These are phyloP conservation scores for Daldinia sp. DNA, from an alignment of 2,329 filamentous ascomycete species.

Conservation along the genomic window DNA sequence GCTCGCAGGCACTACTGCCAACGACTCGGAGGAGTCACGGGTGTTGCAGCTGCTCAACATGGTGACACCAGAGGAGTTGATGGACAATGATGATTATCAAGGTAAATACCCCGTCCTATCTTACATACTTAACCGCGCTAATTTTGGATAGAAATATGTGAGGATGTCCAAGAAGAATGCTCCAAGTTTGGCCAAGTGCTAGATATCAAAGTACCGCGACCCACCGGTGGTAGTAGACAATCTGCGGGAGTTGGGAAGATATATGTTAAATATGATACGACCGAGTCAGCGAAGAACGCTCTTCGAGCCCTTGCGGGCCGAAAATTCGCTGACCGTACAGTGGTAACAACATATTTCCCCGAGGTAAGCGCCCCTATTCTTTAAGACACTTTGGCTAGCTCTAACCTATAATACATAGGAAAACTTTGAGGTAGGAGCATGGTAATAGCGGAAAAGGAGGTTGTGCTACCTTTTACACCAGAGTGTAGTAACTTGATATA, in stretches of 20 bases:
- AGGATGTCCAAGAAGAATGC: constrained; percentile 94
- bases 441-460: constrained; percentile 64
- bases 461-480: constrained; percentile 20
- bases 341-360: constrained; percentile 95
- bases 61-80: constrained; percentile 94
- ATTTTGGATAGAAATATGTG: constrained; percentile 82
- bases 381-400: constrained; percentile 7
- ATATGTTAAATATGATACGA: constrained; percentile 89
- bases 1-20: constrained; percentile 89
- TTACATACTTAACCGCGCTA: constrained; percentile 49
- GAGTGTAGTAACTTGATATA: constrained; percentile 23
- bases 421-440: constrained; percentile 92
- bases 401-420: constrained; percentile 69
- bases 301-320: constrained; percentile 90
- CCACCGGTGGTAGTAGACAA: constrained; percentile 83
- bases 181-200: constrained; percentile 86
- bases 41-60: constrained; percentile 97
- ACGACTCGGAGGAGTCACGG: constrained; percentile 81
- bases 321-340: constrained; percentile 96
- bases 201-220: constrained; percentile 93
- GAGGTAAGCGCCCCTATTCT: constrained; percentile 69
- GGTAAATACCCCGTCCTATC: constrained; percentile 65
- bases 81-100: constrained; percentile 95
- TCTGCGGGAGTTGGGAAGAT: constrained; percentile 96
- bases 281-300: constrained; percentile 84